These are phyloP conservation scores for Calendula officinalis DNA, from an alignment of 129 eudicot genomes.

Conservation along the genomic window DNA sequence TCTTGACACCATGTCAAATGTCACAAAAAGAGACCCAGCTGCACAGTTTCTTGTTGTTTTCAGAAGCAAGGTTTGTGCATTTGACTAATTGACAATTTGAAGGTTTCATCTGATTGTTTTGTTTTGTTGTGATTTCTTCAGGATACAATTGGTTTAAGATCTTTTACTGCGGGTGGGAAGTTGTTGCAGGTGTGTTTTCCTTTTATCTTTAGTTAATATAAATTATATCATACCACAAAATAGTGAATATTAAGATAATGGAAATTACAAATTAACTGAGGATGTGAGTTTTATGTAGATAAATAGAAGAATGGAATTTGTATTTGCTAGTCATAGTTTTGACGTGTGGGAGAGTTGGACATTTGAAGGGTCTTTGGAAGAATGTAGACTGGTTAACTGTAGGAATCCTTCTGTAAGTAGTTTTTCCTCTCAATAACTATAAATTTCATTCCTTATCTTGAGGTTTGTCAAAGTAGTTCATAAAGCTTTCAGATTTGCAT, in stretches of 20 bases:
- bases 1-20: conserved; percentile 67
- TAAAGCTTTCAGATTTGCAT: conserved; percentile 25
- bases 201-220: neutral
- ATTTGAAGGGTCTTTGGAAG: conserved; percentile 87
- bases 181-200: conserved; percentile 75
- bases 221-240: neutral
- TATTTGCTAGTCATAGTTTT: conserved; percentile 96
- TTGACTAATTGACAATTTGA: neutral
- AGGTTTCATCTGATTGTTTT: conserved; percentile 6
- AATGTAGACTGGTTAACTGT: conserved; percentile 88
- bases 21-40: conserved; percentile 92
- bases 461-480: conserved; percentile 19
- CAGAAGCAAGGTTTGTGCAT: conserved; percentile 69
- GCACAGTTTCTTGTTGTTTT: conserved; percentile 88
- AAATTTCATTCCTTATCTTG: too few relatives aligned
- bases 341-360: conserved; percentile 99
- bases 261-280: conserved; percentile 1
- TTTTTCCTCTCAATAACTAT: conserved; percentile 3
- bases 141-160: conserved; percentile 96
- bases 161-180: conserved; percentile 99
- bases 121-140: conserved; percentile 37
- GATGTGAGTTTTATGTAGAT: conserved; percentile 50
- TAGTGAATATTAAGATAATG: neutral
- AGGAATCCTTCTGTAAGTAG: conserved; percentile 80
- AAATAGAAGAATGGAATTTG: conserved; percentile 95